Base-by-base conservation (phyloP, 2,329 filamentous ascomycete genomes). In the Penicillium crustosum region DNA sequence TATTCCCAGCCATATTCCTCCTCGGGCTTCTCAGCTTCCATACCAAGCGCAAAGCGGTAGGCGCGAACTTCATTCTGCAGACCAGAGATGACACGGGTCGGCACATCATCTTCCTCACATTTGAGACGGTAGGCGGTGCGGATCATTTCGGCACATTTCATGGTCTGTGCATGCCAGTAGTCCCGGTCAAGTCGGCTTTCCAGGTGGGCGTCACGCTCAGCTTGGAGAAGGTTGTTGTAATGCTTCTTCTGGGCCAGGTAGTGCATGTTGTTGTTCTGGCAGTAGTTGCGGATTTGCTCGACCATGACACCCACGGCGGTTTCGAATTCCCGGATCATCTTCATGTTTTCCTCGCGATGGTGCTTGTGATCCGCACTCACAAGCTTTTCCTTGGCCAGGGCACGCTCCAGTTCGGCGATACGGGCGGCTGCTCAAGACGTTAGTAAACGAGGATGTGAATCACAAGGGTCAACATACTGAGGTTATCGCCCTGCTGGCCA, bases 281-380 rank as follows among this genome's bases (percentile, higher is more conserved):
- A 79, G 63, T 81, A 81, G 64, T 77, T 78, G 57, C 79, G 79
- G 53, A 81, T 79, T 59, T 80, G 78, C 53, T 81, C 79, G 19
- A 80, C 78, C 68, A 81, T 79, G 7, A 72, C 74, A 39, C 79
- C 79, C 27, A 82, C 70, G 10, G 69, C 73, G 15, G 74, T 70
- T 61, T 81, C 79, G 59, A 81, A 82, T 62, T 80, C 78, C 21
- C 73, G 75, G 27, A 82, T 78, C 36, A 82, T 62, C 51, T 75
- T 77, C 49, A 74, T 76, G 60, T 81, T 81, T 59, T 81, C 79
- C 15, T 69, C 64, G 58, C 81, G 79, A 61, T 82, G 79, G 39
- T 74, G 73, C 52, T 77, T 76, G 49, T 80, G 71, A 17, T 75
- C 65, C 55, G 78, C 76, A 38, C 74, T 71, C 33, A 73, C 65